Base-by-base conservation (phyloP, 73 alveolate species). In the Breviolum minutum region DNA sequence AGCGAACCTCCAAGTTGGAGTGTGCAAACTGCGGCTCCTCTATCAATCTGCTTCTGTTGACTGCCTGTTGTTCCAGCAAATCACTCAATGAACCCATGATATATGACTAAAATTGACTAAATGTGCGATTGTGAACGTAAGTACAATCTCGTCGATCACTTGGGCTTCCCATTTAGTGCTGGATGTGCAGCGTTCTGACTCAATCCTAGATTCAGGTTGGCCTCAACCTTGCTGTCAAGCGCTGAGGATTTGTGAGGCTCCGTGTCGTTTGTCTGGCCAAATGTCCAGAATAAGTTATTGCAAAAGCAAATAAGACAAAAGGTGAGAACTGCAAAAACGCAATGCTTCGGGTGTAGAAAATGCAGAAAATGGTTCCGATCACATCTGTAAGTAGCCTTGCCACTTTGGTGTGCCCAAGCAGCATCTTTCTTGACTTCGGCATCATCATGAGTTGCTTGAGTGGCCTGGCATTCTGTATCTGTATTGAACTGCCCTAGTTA, bases 211-310 rank as follows among this genome's bases (percentile, higher is more conserved):
- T 40, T 40, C 54, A 40, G 54, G 54, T n/a, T 77, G 10, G 61
- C 63, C 88, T 80, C 69, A 80, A 80, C 64, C 88, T 80, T 27
- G 30, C 11, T 63, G 54, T 80, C 88, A 48, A 80, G 88, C 88
- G 54, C 54, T 80, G 88, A 80, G 30, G 88, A 63, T 16, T 80
- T 80, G 68, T 80, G 30, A 48, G 20, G 14, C 32, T 80, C 86
- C 26, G 27, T 30, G 62, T 13, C n/a, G 86, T n/a, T 73, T 26
- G n/a, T 48, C 48, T 19, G 22, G 83, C 32, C 22, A 61, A 77
- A 30, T 11, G 26, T 11, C 10, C 30, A 19, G 83, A 17, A 48
- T 73, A 17, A 13, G 10, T 14, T 73, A 9, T 60, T 24, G 61
- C 8, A 26, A 26, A 26, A 73, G 30, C 30, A 26, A 24, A 26